Conservation (phyloP, 2,329 filamentous ascomycete genomes). For the Aspergillus niger region DNA sequence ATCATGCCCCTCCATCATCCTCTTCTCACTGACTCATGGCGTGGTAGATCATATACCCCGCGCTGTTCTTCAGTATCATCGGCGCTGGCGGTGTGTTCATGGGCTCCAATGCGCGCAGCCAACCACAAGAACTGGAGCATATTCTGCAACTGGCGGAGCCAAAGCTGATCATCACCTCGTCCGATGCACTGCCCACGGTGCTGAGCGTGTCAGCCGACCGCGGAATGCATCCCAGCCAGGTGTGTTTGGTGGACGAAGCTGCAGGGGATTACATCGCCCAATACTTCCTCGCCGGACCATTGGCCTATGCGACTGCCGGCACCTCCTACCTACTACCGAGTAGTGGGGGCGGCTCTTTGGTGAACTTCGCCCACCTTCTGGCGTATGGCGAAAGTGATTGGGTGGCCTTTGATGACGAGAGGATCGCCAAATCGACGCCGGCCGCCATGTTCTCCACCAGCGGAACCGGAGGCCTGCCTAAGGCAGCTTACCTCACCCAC, state of each 20-base stretch:
- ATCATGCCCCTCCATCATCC: constrained; percentile 4
- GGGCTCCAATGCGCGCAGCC: constrained; percentile 55
- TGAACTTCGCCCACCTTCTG: constrained; percentile 44
- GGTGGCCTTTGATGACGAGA: constrained; percentile 48
- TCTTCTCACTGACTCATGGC: constrained; percentile 19
- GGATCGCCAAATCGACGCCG: constrained; percentile 49
- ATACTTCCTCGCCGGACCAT: constrained; percentile 29
- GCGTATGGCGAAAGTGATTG: constrained; percentile 51
- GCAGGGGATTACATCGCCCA: constrained; percentile 34
- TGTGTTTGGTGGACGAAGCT: constrained; percentile 41
- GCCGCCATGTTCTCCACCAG: constrained; percentile 57
- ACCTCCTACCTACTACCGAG: constrained; percentile 18
- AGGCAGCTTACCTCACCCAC: constrained; percentile 61
- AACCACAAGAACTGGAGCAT: constrained; percentile 50
- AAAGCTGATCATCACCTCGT: constrained; percentile 49
- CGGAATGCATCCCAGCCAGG: constrained; percentile 34
- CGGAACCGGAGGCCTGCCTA: constrained; percentile 63
- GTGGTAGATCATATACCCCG: constrained; percentile 41
- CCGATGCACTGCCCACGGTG: constrained; percentile 41
- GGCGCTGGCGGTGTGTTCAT: constrained; percentile 53
- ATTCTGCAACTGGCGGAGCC: constrained; percentile 48
- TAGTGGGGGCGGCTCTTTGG: constrained; percentile 17
- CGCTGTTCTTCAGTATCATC: constrained; percentile 44
- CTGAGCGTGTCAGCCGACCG: constrained; percentile 35
- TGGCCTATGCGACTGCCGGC: constrained; percentile 24